Evolutionary conservation across 768 basidiomycete species (phyloP).

Genomic region (Neoboletus brunneissimus): DNA sequence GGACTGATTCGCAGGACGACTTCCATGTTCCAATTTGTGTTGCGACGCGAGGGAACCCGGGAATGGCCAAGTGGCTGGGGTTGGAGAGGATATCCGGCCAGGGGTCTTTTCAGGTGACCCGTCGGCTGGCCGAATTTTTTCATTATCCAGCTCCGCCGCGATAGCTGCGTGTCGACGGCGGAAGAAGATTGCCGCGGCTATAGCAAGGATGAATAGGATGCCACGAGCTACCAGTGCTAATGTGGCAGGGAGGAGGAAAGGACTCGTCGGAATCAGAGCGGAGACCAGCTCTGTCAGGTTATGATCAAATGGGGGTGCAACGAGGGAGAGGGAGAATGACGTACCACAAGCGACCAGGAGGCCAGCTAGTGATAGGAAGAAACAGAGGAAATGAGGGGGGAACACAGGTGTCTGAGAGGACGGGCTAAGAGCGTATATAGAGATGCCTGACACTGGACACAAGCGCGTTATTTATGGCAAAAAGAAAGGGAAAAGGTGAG

Average conservation of each 20-base stretch:
- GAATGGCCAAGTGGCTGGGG: slow-evolving; percentile 32
- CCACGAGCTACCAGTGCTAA: slow-evolving; percentile 25
- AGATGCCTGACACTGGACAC: slow-evolving; percentile 24
- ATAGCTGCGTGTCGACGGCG: neutral
- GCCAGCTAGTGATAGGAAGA: slow-evolving; percentile 16
- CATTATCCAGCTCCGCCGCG: slow-evolving; percentile 1
- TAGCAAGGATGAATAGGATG: slow-evolving; percentile 18
- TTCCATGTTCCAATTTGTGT: neutral
- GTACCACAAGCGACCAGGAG: slow-evolving; percentile 29
- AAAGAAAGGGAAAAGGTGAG: neutral
- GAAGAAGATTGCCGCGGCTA: slow-evolving; percentile 6
- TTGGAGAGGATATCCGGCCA: slow-evolving; percentile 29
- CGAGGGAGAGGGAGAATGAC: neutral
- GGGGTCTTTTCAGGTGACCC: slow-evolving; percentile 3
- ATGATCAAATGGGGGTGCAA: neutral
- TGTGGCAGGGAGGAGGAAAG: slow-evolving; percentile 23
- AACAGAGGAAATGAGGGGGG: slow-evolving; percentile 12
- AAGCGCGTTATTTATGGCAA: neutral
- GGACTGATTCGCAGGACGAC: neutral
- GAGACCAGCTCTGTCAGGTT: slow-evolving; percentile 23
- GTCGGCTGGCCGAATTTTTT: slow-evolving; percentile 11
- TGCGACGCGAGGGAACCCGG: slow-evolving; percentile 28
- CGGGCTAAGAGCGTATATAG: slow-evolving; percentile 23
- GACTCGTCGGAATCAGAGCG: slow-evolving; percentile 23
- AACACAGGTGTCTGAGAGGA: slow-evolving; percentile 1